phyloP scores from a whole-genome alignment of 2,329 filamentous ascomycete genomes.

The Penicillium sp. region DNA sequence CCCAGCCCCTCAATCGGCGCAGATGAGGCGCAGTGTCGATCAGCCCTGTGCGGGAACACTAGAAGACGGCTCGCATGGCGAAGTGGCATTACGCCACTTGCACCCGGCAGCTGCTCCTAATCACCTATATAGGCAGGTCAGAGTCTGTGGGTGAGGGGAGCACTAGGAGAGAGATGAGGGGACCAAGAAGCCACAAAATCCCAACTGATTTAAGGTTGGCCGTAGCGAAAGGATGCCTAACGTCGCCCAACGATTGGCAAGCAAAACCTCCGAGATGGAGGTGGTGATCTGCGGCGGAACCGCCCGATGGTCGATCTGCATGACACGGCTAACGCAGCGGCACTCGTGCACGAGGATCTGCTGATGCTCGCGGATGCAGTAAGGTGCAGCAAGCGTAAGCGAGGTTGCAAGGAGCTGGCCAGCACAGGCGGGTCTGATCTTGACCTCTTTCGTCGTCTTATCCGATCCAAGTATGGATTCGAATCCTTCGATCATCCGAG shows the following conservation, averaged over 20 bases:
- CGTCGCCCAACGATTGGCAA: constrained; percentile 29
- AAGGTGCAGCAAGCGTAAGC: too few relatives aligned
- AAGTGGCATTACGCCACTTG: neutral
- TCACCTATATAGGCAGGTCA: too few relatives aligned
- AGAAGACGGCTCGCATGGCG: neutral
- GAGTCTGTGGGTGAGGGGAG: too few relatives aligned
- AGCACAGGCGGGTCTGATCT: constrained; percentile 4
- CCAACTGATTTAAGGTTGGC: constrained; percentile 22
- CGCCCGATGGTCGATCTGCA: constrained; percentile 30
- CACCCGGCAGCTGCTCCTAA: too few relatives aligned
- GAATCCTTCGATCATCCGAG: constrained; percentile 6
- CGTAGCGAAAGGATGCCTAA: constrained; percentile 26
- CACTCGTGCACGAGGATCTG: constrained; percentile 11
- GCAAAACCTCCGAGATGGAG: constrained; percentile 30
- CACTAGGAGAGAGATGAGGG: constrained; percentile 1
- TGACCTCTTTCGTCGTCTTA: constrained; percentile 10
- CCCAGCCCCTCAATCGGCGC: constrained; percentile 22
- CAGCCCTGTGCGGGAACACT: constrained; percentile 11
- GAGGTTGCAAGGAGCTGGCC: constrained; percentile 6
- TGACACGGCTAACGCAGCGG: constrained; percentile 11
- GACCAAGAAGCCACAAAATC: constrained; percentile 2
- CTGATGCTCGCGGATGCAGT: too few relatives aligned
- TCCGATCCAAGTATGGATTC: constrained; percentile 16
- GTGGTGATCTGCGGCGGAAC: constrained; percentile 35
- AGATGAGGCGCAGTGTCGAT: constrained; percentile 30